A percentile compares a stretch with the other conserved stretches of the same genome.
These are phyloP conservation scores for Leccinum fuscescens DNA, from an alignment of 1,284 basidiomycete species.

Conservation along the genomic window DNA sequence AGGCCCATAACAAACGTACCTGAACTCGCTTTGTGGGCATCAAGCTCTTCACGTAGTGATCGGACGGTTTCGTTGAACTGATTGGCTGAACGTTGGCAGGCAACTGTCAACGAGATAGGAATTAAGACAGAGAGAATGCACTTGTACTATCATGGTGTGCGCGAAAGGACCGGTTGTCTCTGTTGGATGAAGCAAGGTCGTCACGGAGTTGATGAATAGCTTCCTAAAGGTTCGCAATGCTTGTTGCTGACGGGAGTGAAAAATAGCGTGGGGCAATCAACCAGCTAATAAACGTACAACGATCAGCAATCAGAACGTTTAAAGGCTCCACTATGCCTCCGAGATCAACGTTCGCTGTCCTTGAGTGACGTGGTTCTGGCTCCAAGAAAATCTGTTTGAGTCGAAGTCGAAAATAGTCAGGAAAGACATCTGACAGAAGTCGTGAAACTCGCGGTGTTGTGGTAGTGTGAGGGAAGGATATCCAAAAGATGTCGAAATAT, in stretches of 20 bases:
- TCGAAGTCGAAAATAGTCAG: neutral
- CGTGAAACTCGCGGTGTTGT: neutral
- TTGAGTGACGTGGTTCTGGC: neutral
- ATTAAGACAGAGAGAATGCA: neutral
- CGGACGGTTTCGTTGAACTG: no score
- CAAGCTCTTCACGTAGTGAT: no score
- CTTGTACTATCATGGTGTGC: neutral
- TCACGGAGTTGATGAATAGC: neutral
- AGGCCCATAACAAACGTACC: no score
- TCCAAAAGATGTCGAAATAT: neutral
- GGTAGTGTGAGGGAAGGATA: neutral
- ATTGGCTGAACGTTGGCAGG: neutral
- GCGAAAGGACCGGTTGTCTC: neutral
- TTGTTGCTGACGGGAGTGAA: neutral
- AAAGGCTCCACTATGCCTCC: neutral
- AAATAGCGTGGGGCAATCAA: neutral
- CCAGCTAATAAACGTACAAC: neutral
- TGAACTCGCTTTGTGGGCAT: no score
- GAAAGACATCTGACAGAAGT: neutral
- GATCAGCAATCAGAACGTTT: neutral
- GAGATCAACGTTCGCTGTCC: neutral
- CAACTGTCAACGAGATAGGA: neutral
- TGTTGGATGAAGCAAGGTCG: neutral
- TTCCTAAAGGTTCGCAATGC: neutral
- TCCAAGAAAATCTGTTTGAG: neutral